Base-by-base conservation (phyloP, 306 rosid genomes). In the Purshia tridentata region DNA sequence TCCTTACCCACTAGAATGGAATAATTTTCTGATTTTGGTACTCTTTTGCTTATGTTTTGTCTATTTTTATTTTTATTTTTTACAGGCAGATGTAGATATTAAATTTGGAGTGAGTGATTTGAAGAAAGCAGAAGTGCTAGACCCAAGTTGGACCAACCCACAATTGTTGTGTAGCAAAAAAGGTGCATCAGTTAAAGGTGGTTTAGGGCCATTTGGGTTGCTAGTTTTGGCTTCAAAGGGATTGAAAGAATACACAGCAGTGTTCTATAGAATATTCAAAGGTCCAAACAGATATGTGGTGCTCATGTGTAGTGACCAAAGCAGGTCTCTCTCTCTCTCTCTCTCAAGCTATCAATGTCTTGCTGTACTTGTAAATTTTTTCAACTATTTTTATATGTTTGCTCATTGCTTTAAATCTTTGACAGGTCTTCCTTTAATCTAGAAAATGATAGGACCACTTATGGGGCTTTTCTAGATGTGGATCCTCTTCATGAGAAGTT, bases 151-250 rank as follows among this genome's bases (percentile, higher is more conserved):
- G 93, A 55, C 55, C 9, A 69, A 87, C 65, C 88, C 97, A 7
- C 91, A 89, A 72, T 20, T 77, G 29, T 35, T 89, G 56, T 92
- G 97, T 52, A 56, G 81, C 66, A 18, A 48, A 70, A 89, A 81
- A 74, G 84, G 89, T 70, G 88, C 91, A 45, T 51, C 83, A 0
- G 77, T 72, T 2, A 78, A 87, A 46, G 85, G 96, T 10, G 72
- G 82, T 10, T 22, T 89, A 5, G 97, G 97, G 65, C 90, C 96
- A 66, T 91, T 91, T 83, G 97, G 97, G 53, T 48, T 91, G 12
- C 47, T 84, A 1, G 84, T 69, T 55, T 77, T 89, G 65, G 90
- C 90, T 78, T 87, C 97, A 12, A 73, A 80, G 66, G 91, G 79
- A 20, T 63, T 89, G 76, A 50, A 86, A 78, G 97, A 89, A 64